Evolutionary conservation across 176 grass and related monocot species (phyloP).

Genomic region (Bolboschoenus planiculmis): DNA sequence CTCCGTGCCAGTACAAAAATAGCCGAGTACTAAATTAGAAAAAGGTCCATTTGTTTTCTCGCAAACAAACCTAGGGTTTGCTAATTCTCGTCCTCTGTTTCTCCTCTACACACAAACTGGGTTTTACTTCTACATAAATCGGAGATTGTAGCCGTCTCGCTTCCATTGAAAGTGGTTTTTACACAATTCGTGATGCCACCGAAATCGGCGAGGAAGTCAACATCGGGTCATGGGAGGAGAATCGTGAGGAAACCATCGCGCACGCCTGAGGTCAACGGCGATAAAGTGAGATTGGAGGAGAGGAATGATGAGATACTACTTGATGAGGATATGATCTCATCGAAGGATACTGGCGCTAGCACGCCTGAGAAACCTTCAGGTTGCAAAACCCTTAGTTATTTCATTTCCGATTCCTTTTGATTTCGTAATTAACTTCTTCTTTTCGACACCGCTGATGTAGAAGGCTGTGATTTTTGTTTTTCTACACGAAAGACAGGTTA

Average conservation of each 20-base stretch:
- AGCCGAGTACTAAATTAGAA: neutral
- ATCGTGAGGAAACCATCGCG: neutral
- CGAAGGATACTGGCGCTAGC: neutral
- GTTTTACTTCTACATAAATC: neutral
- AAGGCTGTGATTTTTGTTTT: neutral
- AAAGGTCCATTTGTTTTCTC: neutral
- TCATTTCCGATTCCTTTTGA: neutral
- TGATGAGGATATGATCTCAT: neutral
- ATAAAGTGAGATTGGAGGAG: neutral
- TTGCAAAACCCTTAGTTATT: neutral
- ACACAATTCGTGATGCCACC: slow-evolving; percentile 1
- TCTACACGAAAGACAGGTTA: neutral
- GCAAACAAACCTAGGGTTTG: neutral
- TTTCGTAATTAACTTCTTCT: neutral
- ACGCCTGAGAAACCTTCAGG: slow-evolving; percentile 6
- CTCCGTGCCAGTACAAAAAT: neutral
- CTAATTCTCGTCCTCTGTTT: neutral
- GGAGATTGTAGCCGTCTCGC: neutral
- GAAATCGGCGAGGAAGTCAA: slow-evolving; percentile 20
- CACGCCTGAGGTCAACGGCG: neutral
- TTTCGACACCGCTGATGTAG: neutral
- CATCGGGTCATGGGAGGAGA: neutral
- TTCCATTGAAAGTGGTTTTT: neutral
- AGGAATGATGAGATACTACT: neutral
- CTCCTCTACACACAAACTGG: neutral